These are phyloP conservation scores for Macrocybe sp. DNA, from an alignment of 1,284 basidiomycete species.

Conservation along the genomic window DNA sequence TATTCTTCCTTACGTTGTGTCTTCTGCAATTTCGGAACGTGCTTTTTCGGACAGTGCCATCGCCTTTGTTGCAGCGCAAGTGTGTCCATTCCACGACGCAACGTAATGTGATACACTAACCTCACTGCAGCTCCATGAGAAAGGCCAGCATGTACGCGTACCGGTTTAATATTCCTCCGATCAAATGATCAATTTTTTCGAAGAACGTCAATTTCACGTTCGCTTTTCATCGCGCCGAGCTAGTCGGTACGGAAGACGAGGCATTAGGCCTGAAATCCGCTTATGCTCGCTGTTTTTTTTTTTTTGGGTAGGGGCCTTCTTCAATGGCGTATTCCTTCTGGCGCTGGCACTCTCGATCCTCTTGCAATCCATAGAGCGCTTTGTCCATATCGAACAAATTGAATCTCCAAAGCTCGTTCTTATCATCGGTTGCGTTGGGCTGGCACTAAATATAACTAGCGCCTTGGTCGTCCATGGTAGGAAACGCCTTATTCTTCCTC, in stretches of 20 bases:
- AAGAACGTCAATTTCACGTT: slow-evolving; percentile 41
- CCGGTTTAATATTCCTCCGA: background rate
- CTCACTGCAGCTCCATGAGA: slow-evolving; percentile 30
- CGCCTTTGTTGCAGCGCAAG: slow-evolving; percentile 16
- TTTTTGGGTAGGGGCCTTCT: slow-evolving; percentile 37
- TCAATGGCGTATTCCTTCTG: slow-evolving; percentile 47
- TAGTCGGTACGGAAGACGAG: slow-evolving; percentile 31
- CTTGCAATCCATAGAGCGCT: slow-evolving; percentile 43
- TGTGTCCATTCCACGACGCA: slow-evolving; percentile 8
- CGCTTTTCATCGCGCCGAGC: slow-evolving; percentile 45
- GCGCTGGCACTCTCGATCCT: slow-evolving; percentile 44
- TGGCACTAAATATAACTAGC: slow-evolving; percentile 39
- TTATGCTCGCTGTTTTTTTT: background rate
- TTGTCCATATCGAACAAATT: slow-evolving; percentile 36
- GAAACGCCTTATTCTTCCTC: slow-evolving; percentile 1
- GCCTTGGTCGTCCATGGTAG: slow-evolving; percentile 41
- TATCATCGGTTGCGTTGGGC: slow-evolving; percentile 40
- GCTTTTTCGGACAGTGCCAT: slow-evolving; percentile 14
- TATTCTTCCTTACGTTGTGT: background rate
- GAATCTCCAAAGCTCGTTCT: slow-evolving; percentile 35
- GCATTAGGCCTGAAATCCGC: background rate
- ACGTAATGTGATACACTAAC: background rate
- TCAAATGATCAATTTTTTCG: slow-evolving; percentile 3
- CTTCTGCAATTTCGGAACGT: background rate
- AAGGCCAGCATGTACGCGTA: slow-evolving; percentile 31